Evolutionary conservation across 805 yeast genomes (phyloP), one percentile per base, ranked within the genome.

Genomic region (Aciculoconidium aculeatum): DNA sequence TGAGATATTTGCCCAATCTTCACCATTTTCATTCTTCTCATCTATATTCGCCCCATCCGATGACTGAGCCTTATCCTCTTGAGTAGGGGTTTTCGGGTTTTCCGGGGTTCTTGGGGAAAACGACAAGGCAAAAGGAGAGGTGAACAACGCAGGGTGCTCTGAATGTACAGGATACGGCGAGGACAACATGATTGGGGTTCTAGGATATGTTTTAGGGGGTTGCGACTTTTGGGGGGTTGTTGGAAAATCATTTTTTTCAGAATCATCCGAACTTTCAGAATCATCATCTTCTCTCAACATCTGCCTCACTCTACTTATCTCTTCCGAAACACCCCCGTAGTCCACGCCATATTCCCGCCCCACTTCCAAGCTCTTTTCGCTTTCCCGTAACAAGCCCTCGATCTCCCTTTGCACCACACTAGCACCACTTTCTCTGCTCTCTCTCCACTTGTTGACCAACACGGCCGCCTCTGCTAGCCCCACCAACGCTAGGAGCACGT

Each of bases 401-500:
- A 13, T 17, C 17, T 6, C 23, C 13, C 9, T 14, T 13, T 30
- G 27, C 17, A 5, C 22, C 19, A 10, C 25, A 16, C 40, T 27
- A 6, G 40, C 33, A 14, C 25, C 30, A 8, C 38, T 20, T 30
- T 30, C 7, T 15, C 23, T 4, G 38, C 21, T 6, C 39, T 40
- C 25, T 11, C 10, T 3, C 18, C 17, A 7, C 28, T 17, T 17
- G 31, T 32, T 8, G 35, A 31, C 31, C 25, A 25, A 27, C 11
- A 13, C 32, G 5, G 24, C 32, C n/a, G 19, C 17, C 13, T 35
- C 36, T 9, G 27, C 35, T 25, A 26, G 24, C 18, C 25, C 19
- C 23, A 23, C 15, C 25, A 14, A n/a, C 12, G 12, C 26, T 27
- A 47, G 28, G 19, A 67, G 36, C 40, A 57, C 70, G 24, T 52